A percentile compares a stretch with the other conserved stretches of the same genome.
phyloP scores from a whole-genome alignment of 768 basidiomycete species.

The Tylopilus sp. region DNA sequence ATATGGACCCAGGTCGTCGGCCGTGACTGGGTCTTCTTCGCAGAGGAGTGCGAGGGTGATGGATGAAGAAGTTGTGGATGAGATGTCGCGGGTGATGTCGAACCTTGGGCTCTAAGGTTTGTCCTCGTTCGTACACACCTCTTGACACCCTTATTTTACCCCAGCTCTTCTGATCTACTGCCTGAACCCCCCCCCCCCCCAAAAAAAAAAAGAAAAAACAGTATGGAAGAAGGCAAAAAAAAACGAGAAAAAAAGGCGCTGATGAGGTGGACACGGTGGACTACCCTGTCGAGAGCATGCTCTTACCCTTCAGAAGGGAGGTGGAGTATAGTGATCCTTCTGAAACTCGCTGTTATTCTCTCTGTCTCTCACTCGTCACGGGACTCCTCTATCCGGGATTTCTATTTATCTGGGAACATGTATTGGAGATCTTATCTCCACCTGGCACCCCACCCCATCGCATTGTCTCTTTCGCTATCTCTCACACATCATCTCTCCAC shows the following conservation, averaged over 20 bases:
- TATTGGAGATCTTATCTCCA: slow-evolving; percentile 26
- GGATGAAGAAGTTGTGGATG: slow-evolving; percentile 61
- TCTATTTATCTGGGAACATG: slow-evolving; percentile 34
- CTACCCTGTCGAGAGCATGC: slow-evolving; percentile 19
- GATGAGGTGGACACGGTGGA: slow-evolving; percentile 16
- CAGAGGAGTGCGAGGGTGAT: slow-evolving; percentile 38
- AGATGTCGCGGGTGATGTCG: slow-evolving; percentile 75
- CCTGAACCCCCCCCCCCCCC: too few relatives aligned
- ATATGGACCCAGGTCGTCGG: slow-evolving; percentile 61
- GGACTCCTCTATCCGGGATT: slow-evolving; percentile 30
- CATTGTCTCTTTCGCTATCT: slow-evolving; percentile 24
- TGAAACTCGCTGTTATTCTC: slow-evolving; percentile 17
- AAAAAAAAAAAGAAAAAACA: slow-evolving; percentile 2
- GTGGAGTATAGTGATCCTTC: slow-evolving; percentile 15
- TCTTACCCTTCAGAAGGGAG: slow-evolving; percentile 23
- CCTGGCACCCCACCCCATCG: slow-evolving; percentile 23
- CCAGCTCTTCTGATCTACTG: slow-evolving; percentile 4
- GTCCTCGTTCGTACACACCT: slow-evolving; percentile 14
- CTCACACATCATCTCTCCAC: slow-evolving; percentile 25
- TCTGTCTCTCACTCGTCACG: slow-evolving; percentile 22
- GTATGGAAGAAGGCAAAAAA: slow-evolving; percentile 4
- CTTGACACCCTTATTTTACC: slow-evolving; percentile 8
- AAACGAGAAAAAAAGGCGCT: not conserved
- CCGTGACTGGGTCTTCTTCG: slow-evolving; percentile 42
- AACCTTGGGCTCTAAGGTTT: slow-evolving; percentile 57